Evolutionary conservation across 441 rosid species (phyloP), one percentile per base, ranked within the genome.

Genomic region (Heliophila coronopifolia): DNA sequence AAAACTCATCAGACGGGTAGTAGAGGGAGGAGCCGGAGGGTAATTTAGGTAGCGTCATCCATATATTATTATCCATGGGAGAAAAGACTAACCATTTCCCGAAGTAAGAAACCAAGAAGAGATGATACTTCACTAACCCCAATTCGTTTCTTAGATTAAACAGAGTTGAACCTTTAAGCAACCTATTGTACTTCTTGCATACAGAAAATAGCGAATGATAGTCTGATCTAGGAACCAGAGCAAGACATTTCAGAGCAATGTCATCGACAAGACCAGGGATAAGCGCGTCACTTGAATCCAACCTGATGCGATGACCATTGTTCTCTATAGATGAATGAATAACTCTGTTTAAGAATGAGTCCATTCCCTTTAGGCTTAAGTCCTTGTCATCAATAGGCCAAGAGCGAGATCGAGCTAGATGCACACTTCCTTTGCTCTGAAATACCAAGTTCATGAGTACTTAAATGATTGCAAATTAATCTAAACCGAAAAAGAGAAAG

Each of bases 11-110:
- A 56, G 81, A 90, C 0, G 94, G 85, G 44, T 65, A 77, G 59
- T 78, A 76, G 73, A 85, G 79, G 58, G 90, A 85, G 25, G 82
- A 87, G 58, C 82, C 94, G 4, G 90, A 82, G 26, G 94, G 94
- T 48, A 85, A 76, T 70, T 69, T 82, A 0, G 94, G 90, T 64
- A 84, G 52, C 11, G 59, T 58, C 81, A 79, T 77, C 94, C 94
- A 82, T 58, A n/a, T n/a, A n/a, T 77, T 85, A 48, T 70, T 60
- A 38, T 70, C 73, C 62, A 31, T 23, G 0, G 87, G 79, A 55
- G 81, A 83, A 69, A 79, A 85, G 4, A 78, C 80, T 49, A 76
- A 77, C 94, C 94, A 85, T 3, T 82, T 83, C 77, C 83, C 76
- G 0, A 77, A 83, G 70, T 82, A 87, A 59, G 90, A 81, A 28